Evolutionary conservation across 192 early-diverging fungal species (phyloP).

Genomic region (Rhizophlyctis rosea): DNA sequence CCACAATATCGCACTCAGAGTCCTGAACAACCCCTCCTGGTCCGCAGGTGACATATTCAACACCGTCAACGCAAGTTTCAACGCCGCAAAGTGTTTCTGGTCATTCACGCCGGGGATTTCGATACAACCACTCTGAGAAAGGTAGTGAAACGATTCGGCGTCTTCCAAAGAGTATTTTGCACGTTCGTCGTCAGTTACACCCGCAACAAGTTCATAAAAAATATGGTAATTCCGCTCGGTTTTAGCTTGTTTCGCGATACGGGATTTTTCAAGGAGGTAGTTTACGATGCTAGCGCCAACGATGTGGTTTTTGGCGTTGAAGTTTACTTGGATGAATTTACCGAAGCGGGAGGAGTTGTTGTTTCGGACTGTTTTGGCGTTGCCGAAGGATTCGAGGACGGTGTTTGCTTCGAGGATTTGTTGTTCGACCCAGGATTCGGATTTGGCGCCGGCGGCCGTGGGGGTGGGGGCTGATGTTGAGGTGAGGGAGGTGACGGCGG

Average conservation of each 20-base stretch:
- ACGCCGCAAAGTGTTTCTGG: conserved; percentile 61
- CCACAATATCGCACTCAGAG: conserved; percentile 40
- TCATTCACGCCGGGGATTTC: conserved; percentile 47
- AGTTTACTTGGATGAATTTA: conserved; percentile 57
- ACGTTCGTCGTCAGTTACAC: conserved; percentile 43
- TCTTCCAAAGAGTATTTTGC: conserved; percentile 36
- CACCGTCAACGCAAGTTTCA: conserved; percentile 77
- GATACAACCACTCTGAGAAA: conserved; percentile 51
- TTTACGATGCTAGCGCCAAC: conserved; percentile 53
- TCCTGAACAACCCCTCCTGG: conserved; percentile 43
- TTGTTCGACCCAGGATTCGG: conserved; percentile 57
- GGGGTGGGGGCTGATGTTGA: conserved; percentile 36
- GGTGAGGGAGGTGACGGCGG: conserved; percentile 40
- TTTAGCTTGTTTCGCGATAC: conserved; percentile 47
- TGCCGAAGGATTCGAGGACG: conserved; percentile 56
- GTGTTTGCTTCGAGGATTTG: conserved; percentile 61
- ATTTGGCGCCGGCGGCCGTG: conserved; percentile 28
- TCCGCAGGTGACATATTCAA: conserved; percentile 59
- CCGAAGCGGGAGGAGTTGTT: conserved; percentile 61
- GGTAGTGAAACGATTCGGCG: conserved; percentile 34
- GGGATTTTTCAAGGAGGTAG: conserved; percentile 58
- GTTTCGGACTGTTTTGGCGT: conserved; percentile 56
- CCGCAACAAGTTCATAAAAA: conserved; percentile 51
- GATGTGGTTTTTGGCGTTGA: conserved; percentile 44
- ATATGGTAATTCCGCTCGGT: conserved; percentile 57